Conservation (phyloP, 768 basidiomycete species). For the Tricholoma saponaceum region DNA sequence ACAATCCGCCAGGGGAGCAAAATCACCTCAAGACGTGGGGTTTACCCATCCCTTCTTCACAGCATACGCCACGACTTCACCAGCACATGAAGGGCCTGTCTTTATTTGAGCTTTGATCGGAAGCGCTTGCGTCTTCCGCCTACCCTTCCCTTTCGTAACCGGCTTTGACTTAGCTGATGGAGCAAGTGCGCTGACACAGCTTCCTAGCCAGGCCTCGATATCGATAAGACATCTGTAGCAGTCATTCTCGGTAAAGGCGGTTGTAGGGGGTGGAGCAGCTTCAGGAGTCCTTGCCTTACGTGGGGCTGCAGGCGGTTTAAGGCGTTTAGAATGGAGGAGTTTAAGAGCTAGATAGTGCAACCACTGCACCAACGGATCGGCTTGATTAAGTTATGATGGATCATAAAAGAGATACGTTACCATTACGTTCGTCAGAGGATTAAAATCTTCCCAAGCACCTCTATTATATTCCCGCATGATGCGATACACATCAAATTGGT, state of each 20-base stretch:
- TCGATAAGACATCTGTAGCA: slow-evolving; percentile 69
- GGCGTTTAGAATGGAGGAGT: slow-evolving; percentile 63
- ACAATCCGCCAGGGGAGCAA: not conserved
- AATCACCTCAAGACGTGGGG: slow-evolving; percentile 9
- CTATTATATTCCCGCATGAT: slow-evolving; percentile 69
- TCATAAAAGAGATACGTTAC: slow-evolving; percentile 40
- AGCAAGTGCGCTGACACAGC: slow-evolving; percentile 35
- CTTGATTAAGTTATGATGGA: not conserved
- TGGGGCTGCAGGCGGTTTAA: slow-evolving; percentile 48
- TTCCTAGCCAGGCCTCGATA: slow-evolving; percentile 54
- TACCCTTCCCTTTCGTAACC: slow-evolving; percentile 30
- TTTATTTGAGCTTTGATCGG: slow-evolving; percentile 14
- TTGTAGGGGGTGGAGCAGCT: slow-evolving; percentile 8
- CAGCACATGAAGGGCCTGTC: slow-evolving; percentile 42
- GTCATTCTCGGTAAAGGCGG: slow-evolving; percentile 56
- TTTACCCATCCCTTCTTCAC: slow-evolving; percentile 60
- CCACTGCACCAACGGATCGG: slow-evolving; percentile 58
- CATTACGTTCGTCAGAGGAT: slow-evolving; percentile 87
- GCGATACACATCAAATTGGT: slow-evolving; percentile 94
- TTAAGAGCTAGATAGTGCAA: slow-evolving; percentile 79
- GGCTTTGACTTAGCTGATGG: slow-evolving; percentile 21
- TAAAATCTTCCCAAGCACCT: slow-evolving; percentile 69
- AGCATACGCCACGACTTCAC: slow-evolving; percentile 60
- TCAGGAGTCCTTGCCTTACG: slow-evolving; percentile 33
- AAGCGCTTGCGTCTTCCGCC: slow-evolving; percentile 23